phyloP scores from a whole-genome alignment of 2,329 filamentous ascomycete species.

The Penicillium brevicompactum region DNA sequence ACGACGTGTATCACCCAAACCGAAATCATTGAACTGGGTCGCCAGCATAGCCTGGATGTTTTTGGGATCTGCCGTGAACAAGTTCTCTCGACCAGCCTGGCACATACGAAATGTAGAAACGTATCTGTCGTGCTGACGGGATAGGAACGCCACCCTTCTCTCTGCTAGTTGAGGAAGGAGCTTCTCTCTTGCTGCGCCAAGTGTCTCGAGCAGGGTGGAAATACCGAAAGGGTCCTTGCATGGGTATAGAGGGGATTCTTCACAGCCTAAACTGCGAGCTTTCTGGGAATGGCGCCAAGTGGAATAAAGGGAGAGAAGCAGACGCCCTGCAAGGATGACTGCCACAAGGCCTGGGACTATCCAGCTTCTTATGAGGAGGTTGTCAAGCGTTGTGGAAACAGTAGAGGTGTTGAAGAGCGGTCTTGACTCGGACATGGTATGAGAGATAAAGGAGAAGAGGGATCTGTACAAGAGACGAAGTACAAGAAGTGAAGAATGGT shows the following conservation, averaged over 20 bases:
- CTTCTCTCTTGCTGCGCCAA: constrained; percentile 29
- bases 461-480: too few species aligned
- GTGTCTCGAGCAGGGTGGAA: constrained; percentile 20
- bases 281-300: too few species aligned
- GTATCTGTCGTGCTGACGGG: constrained; percentile 24
- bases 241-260: constrained; percentile 26
- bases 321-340: too few species aligned
- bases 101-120: constrained; percentile 29
- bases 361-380: too few species aligned
- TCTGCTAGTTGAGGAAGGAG: constrained; percentile 22
- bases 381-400: too few species aligned
- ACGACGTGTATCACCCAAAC: constrained; percentile 74
- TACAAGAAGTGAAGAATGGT: too few species aligned
- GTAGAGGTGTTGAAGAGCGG: too few species aligned
- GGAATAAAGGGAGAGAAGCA: too few species aligned
- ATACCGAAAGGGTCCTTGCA: constrained; percentile 31
- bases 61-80: constrained; percentile 39
- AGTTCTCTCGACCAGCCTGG: constrained; percentile 24
- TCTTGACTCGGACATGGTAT: too few species aligned
- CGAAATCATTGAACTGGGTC: constrained; percentile 80
- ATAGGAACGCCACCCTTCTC: constrained; percentile 21
- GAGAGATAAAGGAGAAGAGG: too few species aligned
- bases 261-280: constrained; percentile 23
- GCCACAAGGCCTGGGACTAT: too few species aligned
- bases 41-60: constrained; percentile 86